Evolutionary conservation across 2,329 filamentous ascomycete species (phyloP).

Genomic region (Herpotrichia juniperi): DNA sequence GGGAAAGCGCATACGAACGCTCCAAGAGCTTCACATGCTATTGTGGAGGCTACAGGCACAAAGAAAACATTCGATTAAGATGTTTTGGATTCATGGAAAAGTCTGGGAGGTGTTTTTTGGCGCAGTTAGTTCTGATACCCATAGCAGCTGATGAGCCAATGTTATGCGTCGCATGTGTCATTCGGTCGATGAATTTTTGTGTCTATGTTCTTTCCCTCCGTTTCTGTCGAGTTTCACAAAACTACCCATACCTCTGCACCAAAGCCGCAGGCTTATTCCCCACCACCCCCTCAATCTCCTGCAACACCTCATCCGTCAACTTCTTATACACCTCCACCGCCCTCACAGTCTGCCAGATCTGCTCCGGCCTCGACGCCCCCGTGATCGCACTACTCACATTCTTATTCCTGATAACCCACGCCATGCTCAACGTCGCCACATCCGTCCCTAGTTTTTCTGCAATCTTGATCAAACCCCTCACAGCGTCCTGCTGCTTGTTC

Average conservation of each 20-base stretch:
- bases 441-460: slow-evolving; percentile 69
- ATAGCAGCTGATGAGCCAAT: slow-evolving; percentile 5
- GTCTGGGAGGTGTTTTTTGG: background rate
- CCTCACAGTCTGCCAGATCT: slow-evolving; percentile 46
- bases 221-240: background rate
- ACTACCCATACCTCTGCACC: slow-evolving; percentile 30
- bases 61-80: slow-evolving; percentile 78
- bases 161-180: background rate
- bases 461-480: slow-evolving; percentile 56
- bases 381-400: slow-evolving; percentile 38
- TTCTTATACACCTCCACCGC: slow-evolving; percentile 52
- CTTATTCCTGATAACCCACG: slow-evolving; percentile 44
- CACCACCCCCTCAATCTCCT: slow-evolving; percentile 47
- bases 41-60: slow-evolving; percentile 78
- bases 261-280: slow-evolving; percentile 39
- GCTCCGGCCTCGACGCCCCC: slow-evolving; percentile 34
- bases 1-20: slow-evolving; percentile 54
- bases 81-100: background rate
- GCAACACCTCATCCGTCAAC: slow-evolving; percentile 51
- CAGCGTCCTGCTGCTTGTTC: slow-evolving; percentile 63
- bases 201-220: too few species aligned
- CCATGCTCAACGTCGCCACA: slow-evolving; percentile 48
- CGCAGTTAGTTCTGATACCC: slow-evolving; percentile 1
- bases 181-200: too few species aligned
- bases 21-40: slow-evolving; percentile 74